Evolutionary conservation across 345 rosid species (phyloP).

Genomic region (Excoecaria cochinchinensis): DNA sequence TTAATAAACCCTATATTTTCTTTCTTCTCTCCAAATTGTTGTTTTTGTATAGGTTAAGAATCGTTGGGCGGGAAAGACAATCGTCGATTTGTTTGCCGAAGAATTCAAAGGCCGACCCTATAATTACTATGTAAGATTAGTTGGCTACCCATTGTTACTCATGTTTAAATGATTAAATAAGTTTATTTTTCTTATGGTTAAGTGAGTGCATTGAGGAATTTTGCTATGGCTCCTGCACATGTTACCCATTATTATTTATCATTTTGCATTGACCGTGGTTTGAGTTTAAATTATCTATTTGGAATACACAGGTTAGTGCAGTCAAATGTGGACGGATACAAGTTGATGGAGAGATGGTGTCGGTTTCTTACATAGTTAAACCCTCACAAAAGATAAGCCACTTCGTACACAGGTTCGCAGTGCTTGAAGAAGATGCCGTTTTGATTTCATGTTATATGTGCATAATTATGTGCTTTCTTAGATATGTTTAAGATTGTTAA

Average conservation of each 20-base stretch:
- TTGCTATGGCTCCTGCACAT: neutral
- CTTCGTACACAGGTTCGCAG: constrained; percentile 71
- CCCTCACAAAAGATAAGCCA: constrained; percentile 86
- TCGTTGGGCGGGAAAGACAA: constrained; percentile 89
- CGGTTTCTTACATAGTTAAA: constrained; percentile 70
- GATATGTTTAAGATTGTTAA: neutral
- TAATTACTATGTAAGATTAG: constrained; percentile 64
- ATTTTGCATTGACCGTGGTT: neutral
- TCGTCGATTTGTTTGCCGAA: constrained; percentile 81
- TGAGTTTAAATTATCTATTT: neutral
- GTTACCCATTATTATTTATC: neutral
- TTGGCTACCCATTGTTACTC: neutral
- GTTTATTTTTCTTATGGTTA: neutral
- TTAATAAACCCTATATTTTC: constrained; percentile 15
- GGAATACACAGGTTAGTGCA: constrained; percentile 56
- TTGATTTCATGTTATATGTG: neutral
- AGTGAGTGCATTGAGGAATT: too few relatives aligned
- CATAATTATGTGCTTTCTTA: neutral
- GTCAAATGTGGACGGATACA: constrained; percentile 80
- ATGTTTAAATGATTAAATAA: too few relatives aligned
- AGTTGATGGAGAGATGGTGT: constrained; percentile 76
- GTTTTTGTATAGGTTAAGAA: constrained; percentile 59
- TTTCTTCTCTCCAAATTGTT: neutral
- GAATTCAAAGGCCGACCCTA: constrained; percentile 84
- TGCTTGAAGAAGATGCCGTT: neutral